These are phyloP conservation scores for Conticribra guillardii DNA, from an alignment of 108 stramenopile genomes.

Conservation along the genomic window DNA sequence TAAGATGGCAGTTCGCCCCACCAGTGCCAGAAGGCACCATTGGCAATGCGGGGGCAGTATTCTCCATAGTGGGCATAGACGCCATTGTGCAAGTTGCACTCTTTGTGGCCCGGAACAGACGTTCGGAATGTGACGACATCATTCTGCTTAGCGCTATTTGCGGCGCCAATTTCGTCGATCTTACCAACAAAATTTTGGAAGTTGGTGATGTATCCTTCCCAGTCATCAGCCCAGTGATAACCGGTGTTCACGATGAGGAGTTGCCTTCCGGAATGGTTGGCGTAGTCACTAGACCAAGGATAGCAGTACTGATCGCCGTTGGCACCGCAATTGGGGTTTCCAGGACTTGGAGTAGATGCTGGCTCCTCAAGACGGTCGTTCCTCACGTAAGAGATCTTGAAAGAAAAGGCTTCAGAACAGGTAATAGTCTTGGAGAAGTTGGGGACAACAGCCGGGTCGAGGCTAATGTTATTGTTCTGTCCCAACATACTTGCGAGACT, in stretches of 20 bases:
- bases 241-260: conserved; percentile 38
- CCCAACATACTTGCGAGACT: conserved; percentile 45
- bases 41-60: conserved; percentile 29
- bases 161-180: conserved; percentile 18
- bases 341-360: conserved; percentile 31
- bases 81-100: conserved; percentile 39
- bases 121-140: conserved; percentile 56
- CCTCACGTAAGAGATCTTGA: conserved; percentile 38
- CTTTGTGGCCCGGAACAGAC: conserved; percentile 49
- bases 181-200: conserved; percentile 31
- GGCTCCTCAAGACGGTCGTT: conserved; percentile 46
- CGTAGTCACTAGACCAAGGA: conserved; percentile 34
- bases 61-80: conserved; percentile 19
- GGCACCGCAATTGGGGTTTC: conserved; percentile 40
- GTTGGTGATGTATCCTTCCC: conserved; percentile 32
- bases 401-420: conserved; percentile 22
- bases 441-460: conserved; percentile 37
- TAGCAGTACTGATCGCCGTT: conserved; percentile 39
- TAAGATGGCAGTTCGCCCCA: conserved; percentile 52
- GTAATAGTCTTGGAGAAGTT: conserved; percentile 46
- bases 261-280: conserved; percentile 23
- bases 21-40: conserved; percentile 41
- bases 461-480: conserved; percentile 36
- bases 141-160: conserved; percentile 3
- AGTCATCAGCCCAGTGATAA: conserved; percentile 43